A percentile compares a stretch with the other conserved stretches of the same genome.
Conservation (phyloP, 106 monocot species). For the Dioscorea alata region DNA sequence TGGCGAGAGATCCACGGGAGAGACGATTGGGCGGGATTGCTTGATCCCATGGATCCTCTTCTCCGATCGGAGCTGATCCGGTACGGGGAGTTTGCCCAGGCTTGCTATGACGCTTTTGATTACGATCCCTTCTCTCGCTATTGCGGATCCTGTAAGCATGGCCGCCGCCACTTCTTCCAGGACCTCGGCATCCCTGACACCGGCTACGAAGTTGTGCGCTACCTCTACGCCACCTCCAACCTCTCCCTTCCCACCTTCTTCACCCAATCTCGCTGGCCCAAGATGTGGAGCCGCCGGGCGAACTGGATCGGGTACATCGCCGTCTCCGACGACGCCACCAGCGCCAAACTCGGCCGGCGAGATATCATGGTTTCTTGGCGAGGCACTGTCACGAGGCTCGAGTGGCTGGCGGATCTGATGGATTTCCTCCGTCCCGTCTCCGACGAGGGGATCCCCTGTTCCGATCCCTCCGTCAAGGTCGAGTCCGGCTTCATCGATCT, state of each 20-base stretch:
- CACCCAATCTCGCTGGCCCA: slow-evolving; percentile 19
- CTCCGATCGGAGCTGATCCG: slow-evolving; percentile 81
- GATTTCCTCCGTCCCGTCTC: slow-evolving; percentile 52
- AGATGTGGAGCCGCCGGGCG: slow-evolving; percentile 56
- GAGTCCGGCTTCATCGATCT: slow-evolving; percentile 67
- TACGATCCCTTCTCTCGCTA: slow-evolving; percentile 61
- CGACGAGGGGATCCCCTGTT: slow-evolving; percentile 51
- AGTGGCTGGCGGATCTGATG: slow-evolving; percentile 73
- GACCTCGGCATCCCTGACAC: slow-evolving; percentile 29
- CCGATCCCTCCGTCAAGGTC: slow-evolving; percentile 49
- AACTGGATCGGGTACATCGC: slow-evolving; percentile 97
- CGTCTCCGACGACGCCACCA: slow-evolving; percentile 55
- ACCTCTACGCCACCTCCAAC: slow-evolving; percentile 82
- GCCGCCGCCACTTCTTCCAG: slow-evolving; percentile 44
- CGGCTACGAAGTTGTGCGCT: slow-evolving; percentile 61
- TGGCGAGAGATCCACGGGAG: slow-evolving; percentile 73
- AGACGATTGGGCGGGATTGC: slow-evolving; percentile 71
- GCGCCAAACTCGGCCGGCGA: slow-evolving; percentile 56
- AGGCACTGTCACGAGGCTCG: slow-evolving; percentile 70
- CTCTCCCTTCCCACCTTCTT: slow-evolving; percentile 62
- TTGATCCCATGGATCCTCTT: slow-evolving; percentile 80
- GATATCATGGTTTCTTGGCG: slow-evolving; percentile 76
- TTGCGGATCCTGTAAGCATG: slow-evolving; percentile 75
- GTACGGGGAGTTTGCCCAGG: slow-evolving; percentile 83
- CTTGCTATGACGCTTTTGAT: slow-evolving; percentile 91